Evolutionary conservation across 768 basidiomycete genomes (phyloP).

Genomic region (Tulasnella sp.): DNA sequence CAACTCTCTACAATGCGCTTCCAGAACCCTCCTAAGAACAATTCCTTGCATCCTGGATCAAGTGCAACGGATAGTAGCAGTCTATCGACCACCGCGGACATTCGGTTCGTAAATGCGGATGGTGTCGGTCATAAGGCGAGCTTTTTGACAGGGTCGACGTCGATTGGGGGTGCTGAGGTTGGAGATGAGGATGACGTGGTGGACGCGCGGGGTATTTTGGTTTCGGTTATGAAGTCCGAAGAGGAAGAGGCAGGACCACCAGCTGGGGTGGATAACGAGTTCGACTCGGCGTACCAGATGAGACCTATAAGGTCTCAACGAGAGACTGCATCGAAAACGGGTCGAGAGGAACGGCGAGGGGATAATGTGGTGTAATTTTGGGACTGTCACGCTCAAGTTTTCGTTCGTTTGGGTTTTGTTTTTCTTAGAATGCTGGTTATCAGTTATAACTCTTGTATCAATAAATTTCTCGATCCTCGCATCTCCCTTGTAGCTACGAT

Average conservation of each 20-base stretch:
- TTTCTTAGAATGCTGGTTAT: neutral
- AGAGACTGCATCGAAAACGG: neutral
- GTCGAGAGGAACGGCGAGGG: neutral
- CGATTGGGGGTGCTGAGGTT: neutral
- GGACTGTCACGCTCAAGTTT: neutral
- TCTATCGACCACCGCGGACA: neutral
- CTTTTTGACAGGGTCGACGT: neutral
- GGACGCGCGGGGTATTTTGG: neutral
- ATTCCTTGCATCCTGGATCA: neutral
- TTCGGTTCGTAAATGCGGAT: neutral
- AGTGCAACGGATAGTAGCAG: neutral
- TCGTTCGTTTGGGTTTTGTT: neutral
- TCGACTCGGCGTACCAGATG: neutral
- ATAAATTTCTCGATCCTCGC: neutral
- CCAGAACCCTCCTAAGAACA: neutral
- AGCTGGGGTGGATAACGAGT: neutral
- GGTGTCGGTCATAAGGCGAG: neutral
- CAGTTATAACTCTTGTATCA: neutral
- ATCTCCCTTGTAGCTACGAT: neutral
- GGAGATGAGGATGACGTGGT: neutral
- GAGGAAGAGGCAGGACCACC: neutral
- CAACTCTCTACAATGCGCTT: constrained; percentile 1
- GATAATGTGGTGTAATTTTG: neutral
- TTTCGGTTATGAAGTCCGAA: neutral
- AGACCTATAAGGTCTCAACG: neutral